Base-by-base conservation (phyloP, 257 asterid genomes). In the Anisodus tanguticus region DNA sequence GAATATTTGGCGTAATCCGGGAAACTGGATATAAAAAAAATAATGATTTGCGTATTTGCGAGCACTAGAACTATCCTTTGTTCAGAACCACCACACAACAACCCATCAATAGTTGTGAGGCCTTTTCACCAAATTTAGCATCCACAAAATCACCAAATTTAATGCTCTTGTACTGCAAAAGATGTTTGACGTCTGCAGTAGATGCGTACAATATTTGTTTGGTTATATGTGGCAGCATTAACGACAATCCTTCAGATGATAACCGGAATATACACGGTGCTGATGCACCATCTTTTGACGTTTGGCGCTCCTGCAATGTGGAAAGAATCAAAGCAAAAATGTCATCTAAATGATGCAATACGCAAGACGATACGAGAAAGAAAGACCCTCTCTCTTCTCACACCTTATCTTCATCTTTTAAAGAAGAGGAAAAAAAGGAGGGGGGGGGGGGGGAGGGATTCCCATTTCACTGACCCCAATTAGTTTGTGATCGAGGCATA, bases 201-300 rank as follows among this genome's bases (percentile, higher is more conserved):
- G 95, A 85, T 68, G 98, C 97, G 57, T 88, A 87, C 71, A 94
- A 26, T 68, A 96, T 93, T 85, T 96, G 99, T 84, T 94, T 94
- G 3, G 97, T 92, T 43, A 94, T 84, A 81, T 93, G 91, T 8
- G 99, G 97, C 83, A 96, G 93, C 85, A 96, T 87, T 88, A 96
- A 78, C 0, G 98, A 98, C 91, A 96, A 87, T 86, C 98, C 99
- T 92, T 96, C 99, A 19, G 98, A 96, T 16, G 99, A 94, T 88
- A 96, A 93, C 68, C 99, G 91, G 91, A 94, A 96, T 80, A 90
- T 31, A 89, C 99, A 94, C 5, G 92, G 91, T 47, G 99, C 85
- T 17, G 94, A 76, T 53, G 91, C 12, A 82, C 98, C 98, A 64
- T 96, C 99, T 88, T 89, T 94, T n/a, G 98, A 92, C 26, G 97